phyloP scores from a whole-genome alignment of 192 early-diverging fungal species.

The Glomus cerebriforme region DNA sequence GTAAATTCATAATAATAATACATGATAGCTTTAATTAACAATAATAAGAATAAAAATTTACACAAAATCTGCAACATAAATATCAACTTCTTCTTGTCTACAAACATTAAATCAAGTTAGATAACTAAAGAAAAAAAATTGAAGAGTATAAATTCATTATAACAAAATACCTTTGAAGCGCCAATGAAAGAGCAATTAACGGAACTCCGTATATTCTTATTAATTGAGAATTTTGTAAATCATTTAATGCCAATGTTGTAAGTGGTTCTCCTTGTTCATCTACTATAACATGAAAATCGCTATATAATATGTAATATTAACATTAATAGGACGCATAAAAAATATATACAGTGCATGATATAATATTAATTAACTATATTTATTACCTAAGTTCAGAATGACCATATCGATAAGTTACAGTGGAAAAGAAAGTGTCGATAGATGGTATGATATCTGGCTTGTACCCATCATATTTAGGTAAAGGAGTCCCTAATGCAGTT shows the following conservation, averaged over 20 bases:
- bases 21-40: not conserved
- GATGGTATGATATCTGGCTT: not conserved
- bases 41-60: not conserved
- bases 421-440: constrained; percentile 7
- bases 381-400: not conserved
- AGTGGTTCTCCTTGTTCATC: not conserved
- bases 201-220: not conserved
- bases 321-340: not conserved
- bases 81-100: not conserved
- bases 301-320: not conserved
- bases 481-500: not conserved
- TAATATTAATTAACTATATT: too few relatives aligned
- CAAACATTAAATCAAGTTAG: not conserved
- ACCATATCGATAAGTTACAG: not conserved
- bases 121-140: not conserved
- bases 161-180: not conserved
- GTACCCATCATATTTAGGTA: constrained; percentile 2
- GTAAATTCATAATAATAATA: not conserved
- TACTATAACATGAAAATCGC: constrained; percentile 14
- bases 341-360: too few relatives aligned
- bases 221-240: not conserved
- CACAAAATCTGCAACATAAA: not conserved
- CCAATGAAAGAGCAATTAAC: not conserved
- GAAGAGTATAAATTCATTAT: not conserved
- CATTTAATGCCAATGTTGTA: not conserved